Percentiles rank a stretch among this genome's conserved stretches.
These are phyloP conservation scores for Lunasporangiospora selenospora DNA, from an alignment of 192 early-diverging fungal genomes.

Conservation along the genomic window DNA sequence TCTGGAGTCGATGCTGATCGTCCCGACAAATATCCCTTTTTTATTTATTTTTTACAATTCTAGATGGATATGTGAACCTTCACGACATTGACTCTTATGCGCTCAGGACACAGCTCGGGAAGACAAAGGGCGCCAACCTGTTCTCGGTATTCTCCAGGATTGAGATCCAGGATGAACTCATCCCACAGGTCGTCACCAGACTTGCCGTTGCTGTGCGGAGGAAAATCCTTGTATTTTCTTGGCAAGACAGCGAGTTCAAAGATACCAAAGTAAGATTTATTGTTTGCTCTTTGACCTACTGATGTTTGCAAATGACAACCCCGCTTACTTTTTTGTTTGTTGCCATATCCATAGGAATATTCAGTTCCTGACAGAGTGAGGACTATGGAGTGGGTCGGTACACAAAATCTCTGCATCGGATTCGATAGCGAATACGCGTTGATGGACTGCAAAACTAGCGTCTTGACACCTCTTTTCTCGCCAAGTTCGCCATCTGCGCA, in stretches of 20 bases:
- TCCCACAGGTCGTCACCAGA: conserved; percentile 73
- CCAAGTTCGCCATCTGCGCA: conserved; percentile 46
- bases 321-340: neutral
- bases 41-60: neutral
- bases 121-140: conserved; percentile 78
- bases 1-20: no score
- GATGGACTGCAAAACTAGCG: conserved; percentile 64
- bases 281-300: neutral
- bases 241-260: conserved; percentile 76
- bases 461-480: conserved; percentile 61
- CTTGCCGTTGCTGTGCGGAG: conserved; percentile 76
- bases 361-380: conserved; percentile 72
- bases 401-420: conserved; percentile 70
- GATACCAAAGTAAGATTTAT: conserved; percentile 64
- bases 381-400: conserved; percentile 80
- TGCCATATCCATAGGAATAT: conserved; percentile 62
- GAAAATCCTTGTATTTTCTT: conserved; percentile 76
- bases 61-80: conserved; percentile 76
- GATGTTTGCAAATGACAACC: neutral
- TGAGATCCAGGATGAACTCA: conserved; percentile 66
- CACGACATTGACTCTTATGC: conserved; percentile 79
- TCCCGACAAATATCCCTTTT: no score
- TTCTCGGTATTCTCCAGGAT: conserved; percentile 77
- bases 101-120: conserved; percentile 67
- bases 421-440: conserved; percentile 67